phyloP scores from a whole-genome alignment of 2,329 filamentous ascomycete species.

The Rutstroemia sp. region DNA sequence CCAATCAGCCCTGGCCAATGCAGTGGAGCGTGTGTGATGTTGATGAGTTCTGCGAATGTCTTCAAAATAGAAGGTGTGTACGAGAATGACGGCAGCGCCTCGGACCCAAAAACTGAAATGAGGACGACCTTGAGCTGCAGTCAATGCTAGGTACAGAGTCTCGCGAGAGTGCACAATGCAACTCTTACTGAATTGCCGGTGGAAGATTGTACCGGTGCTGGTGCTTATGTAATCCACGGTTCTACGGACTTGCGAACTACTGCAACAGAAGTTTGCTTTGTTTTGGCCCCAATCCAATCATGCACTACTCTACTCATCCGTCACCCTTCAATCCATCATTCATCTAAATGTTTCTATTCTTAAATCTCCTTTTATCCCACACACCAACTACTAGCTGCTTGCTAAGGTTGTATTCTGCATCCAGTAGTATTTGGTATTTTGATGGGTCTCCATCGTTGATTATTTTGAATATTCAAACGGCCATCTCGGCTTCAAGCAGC shows the following conservation, averaged over 20 bases:
- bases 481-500: too few relatives aligned
- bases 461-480: too few relatives aligned
- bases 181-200: constrained; percentile 2
- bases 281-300: not conserved
- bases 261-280: too few relatives aligned
- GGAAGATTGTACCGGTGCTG: not conserved
- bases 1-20: not conserved
- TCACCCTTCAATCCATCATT: not conserved
- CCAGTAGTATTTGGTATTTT: too few relatives aligned
- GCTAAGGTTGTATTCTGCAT: not conserved
- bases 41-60: not conserved
- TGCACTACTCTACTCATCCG: not conserved
- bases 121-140: not conserved
- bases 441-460: too few relatives aligned
- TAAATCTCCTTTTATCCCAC: not conserved
- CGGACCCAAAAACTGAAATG: not conserved
- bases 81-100: not conserved
- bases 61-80: constrained; percentile 4
- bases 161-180: not conserved
- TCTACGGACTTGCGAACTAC: too few relatives aligned
- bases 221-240: not conserved
- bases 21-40: not conserved
- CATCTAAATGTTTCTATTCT: not conserved
- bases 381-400: not conserved
- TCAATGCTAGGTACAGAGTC: too few relatives aligned